These are phyloP conservation scores for Plectosphaerella plurivora DNA, from an alignment of 2,329 filamentous ascomycete species.

Conservation along the genomic window DNA sequence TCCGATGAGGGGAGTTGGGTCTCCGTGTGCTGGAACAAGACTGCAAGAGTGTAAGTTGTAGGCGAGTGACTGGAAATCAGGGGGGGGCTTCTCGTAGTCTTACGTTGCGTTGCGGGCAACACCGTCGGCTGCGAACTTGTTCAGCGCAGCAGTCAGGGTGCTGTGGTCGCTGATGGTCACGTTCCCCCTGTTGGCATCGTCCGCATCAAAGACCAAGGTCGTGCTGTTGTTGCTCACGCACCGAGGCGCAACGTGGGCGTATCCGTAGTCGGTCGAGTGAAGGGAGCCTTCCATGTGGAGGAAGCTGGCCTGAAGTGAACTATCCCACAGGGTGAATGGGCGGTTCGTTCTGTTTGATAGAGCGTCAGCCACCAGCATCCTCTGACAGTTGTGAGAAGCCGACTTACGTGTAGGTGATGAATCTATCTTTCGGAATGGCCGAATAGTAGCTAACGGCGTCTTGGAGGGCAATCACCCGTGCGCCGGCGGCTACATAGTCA, in stretches of 20 bases:
- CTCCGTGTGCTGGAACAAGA: too few species aligned
- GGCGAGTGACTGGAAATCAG: too few species aligned
- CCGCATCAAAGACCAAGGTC: not conserved
- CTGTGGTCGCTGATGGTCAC: too few species aligned
- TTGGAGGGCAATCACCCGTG: not conserved
- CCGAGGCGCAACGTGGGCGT: not conserved
- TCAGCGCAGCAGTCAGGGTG: too few species aligned
- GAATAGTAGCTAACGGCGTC: not conserved
- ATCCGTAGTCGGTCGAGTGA: not conserved
- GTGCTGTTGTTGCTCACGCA: not conserved
- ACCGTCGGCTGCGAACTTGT: too few species aligned
- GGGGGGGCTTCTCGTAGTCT: too few species aligned
- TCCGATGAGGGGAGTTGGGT: too few species aligned
- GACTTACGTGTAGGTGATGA: not conserved
- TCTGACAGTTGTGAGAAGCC: too few species aligned
- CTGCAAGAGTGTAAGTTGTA: too few species aligned
- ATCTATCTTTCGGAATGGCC: not conserved
- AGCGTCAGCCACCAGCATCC: too few species aligned
- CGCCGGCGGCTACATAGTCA: not conserved
- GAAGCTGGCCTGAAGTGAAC: not conserved
- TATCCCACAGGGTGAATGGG: not conserved
- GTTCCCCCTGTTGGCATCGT: not conserved
- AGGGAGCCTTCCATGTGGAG: not conserved
- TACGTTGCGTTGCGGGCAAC: too few species aligned
- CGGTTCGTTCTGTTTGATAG: not conserved